These are phyloP conservation scores for Malassezia globosa DNA, from an alignment of 1,284 basidiomycete species.

Conservation along the genomic window DNA sequence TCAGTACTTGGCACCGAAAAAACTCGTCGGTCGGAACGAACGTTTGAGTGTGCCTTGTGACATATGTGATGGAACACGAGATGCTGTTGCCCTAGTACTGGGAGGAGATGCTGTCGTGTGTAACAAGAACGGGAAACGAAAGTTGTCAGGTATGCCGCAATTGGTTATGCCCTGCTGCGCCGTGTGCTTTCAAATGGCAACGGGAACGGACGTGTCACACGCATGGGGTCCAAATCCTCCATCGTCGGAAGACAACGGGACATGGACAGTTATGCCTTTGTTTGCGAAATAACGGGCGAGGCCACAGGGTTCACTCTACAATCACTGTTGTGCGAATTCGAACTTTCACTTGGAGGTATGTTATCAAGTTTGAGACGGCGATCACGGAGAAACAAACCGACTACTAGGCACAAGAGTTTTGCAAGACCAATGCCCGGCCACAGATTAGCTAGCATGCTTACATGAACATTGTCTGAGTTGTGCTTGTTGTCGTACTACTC, in stretches of 20 bases:
- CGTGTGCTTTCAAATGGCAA: conserved; percentile 5
- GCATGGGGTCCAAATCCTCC: background rate
- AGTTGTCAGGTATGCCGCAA: conserved; percentile 7
- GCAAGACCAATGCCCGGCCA: background rate
- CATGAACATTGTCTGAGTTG: background rate
- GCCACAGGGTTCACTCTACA: too few species aligned
- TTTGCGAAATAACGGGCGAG: background rate
- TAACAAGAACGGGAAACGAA: background rate
- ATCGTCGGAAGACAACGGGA: background rate
- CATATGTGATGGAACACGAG: conserved; percentile 10
- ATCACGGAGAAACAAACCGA: background rate
- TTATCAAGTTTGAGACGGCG: background rate
- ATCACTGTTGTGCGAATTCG: too few species aligned
- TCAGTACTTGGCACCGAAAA: conserved; percentile 11
- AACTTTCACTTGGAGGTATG: too few species aligned
- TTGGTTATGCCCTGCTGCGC: conserved; percentile 13
- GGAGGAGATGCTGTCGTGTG: conserved; percentile 9
- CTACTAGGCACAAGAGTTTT: background rate
- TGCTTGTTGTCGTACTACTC: conserved; percentile 19
- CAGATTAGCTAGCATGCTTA: background rate
- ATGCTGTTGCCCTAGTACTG: conserved; percentile 7
- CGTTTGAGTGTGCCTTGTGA: conserved; percentile 6
- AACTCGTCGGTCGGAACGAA: conserved; percentile 2
- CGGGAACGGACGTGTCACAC: background rate
- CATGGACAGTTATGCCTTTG: conserved; percentile 8